These are phyloP conservation scores for Erigeron canadensis DNA, from an alignment of 129 eudicot species.

Conservation along the genomic window DNA sequence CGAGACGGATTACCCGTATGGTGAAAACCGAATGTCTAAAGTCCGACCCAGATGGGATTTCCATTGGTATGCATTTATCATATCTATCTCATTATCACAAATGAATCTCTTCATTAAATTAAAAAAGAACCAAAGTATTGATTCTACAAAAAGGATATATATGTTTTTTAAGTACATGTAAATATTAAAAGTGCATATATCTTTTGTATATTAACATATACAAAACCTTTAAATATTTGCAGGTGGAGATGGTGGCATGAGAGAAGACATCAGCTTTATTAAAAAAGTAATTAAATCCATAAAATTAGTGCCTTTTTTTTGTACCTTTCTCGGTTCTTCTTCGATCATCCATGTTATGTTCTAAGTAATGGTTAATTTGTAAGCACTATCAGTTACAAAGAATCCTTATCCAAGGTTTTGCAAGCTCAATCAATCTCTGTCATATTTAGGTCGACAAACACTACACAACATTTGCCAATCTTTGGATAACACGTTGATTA, in stretches of 20 bases:
- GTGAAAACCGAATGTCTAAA: constrained; percentile 71
- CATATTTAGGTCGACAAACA: too few species aligned
- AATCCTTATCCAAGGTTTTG: too few species aligned
- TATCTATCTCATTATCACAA: constrained; percentile 3
- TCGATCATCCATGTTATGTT: neutral
- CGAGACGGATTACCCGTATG: constrained; percentile 65
- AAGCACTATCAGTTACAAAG: too few species aligned
- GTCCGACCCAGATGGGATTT: constrained; percentile 91
- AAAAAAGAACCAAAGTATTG: neutral
- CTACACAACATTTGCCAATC: too few species aligned
- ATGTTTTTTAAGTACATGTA: neutral
- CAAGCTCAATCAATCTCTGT: too few species aligned
- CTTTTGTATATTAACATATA: neutral
- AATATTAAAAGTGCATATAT: constrained; percentile 14
- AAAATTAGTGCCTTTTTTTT: neutral
- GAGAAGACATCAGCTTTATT: constrained; percentile 70
- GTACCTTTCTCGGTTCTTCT: neutral
- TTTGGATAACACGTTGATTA: too few species aligned
- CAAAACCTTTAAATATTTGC: constrained; percentile 19
- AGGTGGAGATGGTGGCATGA: constrained; percentile 95
- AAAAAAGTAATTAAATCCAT: constrained; percentile 25
- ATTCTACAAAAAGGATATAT: neutral
- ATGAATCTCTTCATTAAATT: neutral
- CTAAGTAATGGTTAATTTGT: neutral
- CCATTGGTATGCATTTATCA: constrained; percentile 46